Evolutionary conservation across 345 rosid species (phyloP).

Genomic region (Excoecaria cochinchinensis): DNA sequence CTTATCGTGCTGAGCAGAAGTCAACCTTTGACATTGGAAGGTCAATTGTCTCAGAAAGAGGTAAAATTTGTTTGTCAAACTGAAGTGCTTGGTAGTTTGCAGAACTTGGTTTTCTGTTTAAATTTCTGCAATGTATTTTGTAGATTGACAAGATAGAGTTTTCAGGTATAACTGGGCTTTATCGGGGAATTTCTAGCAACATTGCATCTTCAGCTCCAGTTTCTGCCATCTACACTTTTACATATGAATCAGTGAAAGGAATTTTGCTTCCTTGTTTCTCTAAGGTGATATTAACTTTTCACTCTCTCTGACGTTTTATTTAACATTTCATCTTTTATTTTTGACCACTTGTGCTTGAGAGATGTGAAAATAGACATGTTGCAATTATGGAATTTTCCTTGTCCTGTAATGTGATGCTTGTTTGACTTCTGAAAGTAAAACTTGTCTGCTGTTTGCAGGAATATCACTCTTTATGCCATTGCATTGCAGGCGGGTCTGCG

Average conservation of each 20-base stretch:
- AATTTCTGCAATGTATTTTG: slow-evolving; percentile 2
- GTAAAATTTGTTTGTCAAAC: slow-evolving; percentile 29
- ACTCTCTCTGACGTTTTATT: slow-evolving; percentile 7
- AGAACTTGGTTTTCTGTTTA: background rate
- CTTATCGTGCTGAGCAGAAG: slow-evolving; percentile 66
- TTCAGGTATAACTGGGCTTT: slow-evolving; percentile 75
- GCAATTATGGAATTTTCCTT: background rate
- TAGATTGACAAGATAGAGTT: slow-evolving; percentile 18
- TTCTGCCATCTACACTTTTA: slow-evolving; percentile 84
- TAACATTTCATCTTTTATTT: slow-evolving; percentile 1
- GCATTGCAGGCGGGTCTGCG: slow-evolving; percentile 90
- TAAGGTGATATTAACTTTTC: slow-evolving; percentile 42
- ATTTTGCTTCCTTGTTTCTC: slow-evolving; percentile 72
- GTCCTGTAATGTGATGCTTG: background rate
- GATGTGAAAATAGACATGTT: background rate
- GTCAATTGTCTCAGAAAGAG: slow-evolving; percentile 86
- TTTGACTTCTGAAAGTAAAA: slow-evolving; percentile 1
- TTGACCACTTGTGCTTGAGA: background rate
- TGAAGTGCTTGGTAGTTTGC: slow-evolving; percentile 1
- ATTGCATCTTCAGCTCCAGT: slow-evolving; percentile 91
- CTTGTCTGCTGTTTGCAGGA: slow-evolving; percentile 47
- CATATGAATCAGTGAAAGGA: slow-evolving; percentile 86
- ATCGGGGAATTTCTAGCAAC: slow-evolving; percentile 81
- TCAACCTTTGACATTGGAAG: slow-evolving; percentile 58
- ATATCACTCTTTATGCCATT: slow-evolving; percentile 69